Evolutionary conservation across 257 asterid species (phyloP), one percentile per base, ranked within the genome.

Genomic region (Solanum chiquidenum): DNA sequence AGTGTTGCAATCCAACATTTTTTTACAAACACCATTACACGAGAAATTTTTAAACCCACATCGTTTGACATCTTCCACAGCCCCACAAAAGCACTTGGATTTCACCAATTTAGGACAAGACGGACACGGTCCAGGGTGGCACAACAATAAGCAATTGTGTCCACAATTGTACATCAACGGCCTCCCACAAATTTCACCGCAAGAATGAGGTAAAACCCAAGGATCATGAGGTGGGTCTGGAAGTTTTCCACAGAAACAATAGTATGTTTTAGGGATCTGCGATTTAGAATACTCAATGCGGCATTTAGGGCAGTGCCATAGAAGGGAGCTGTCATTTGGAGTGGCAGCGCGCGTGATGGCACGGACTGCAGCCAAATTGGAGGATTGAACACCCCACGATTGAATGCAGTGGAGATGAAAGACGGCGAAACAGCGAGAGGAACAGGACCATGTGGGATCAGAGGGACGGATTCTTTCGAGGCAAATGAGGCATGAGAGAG

Each of bases 291-390:
- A 96, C 88, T 96, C 98, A 18, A 90, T 90, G 83, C 99, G 96
- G 91, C 99, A 96, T 88, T 95, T 95, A 84, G 99, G 99, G 90
- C 99, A 96, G 89, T 98, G 98, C 99, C 98, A 96, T 34, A 89
- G 90, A 40, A 93, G 91, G 52, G 93, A 88, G 6, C 73, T 85
- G 23, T 92, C 95, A 31, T 90, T 90, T 25, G 94, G 89, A 10
- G 90, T 82, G 69, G 92, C 94, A 35, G 98, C 98, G 60, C 99
- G 98, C 44, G 95, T 27, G 86, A 91, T 86, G 35, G 99, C 99
- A 37, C 99, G 95, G 62, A 95, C 92, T 69, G 94, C 95, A 55
- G 99, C 93, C 66, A 93, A 90, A 55, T 90, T 83, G 90, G 97
- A 92, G 91, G 97, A 94, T 69, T 95, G 98, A 25, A 84, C 94